These are phyloP conservation scores for Thamnidium elegans DNA, from an alignment of 192 early-diverging fungal genomes.

Conservation along the genomic window DNA sequence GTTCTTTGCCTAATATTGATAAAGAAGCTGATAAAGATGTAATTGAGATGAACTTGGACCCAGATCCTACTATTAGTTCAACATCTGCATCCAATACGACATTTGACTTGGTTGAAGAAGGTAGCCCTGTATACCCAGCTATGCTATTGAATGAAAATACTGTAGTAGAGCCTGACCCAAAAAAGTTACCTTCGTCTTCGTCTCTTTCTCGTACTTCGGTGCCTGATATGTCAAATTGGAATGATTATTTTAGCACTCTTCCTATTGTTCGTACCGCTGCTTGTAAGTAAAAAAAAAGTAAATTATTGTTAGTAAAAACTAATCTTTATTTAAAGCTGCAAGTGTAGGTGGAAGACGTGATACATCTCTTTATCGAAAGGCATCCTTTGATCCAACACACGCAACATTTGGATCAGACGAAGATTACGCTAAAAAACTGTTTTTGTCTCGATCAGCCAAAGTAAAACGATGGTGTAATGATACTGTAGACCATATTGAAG, in stretches of 20 bases:
- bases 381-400: neutral
- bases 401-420: constrained; percentile 7
- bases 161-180: neutral
- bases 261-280: neutral
- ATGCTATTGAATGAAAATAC: constrained; percentile 14
- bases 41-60: constrained; percentile 25
- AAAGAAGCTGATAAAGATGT: constrained; percentile 28
- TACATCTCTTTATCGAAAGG: neutral
- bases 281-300: neutral
- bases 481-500: neutral
- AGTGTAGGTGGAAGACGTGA: too few species aligned
- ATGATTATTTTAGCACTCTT: neutral
- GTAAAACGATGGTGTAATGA: constrained; percentile 22
- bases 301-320: too few species aligned
- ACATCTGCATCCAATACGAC: too few species aligned
- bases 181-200: neutral
- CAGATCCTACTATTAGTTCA: neutral
- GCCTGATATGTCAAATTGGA: neutral
- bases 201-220: neutral
- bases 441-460: constrained; percentile 30
- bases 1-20: neutral
- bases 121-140: constrained; percentile 4
- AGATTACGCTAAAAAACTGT: constrained; percentile 26
- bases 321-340: too few species aligned
- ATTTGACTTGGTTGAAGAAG: too few species aligned